A percentile compares a stretch with the other conserved stretches of the same genome.
These are phyloP conservation scores for Phytopythium sindhum DNA, from an alignment of 352 stramenopile species.

Conservation along the genomic window DNA sequence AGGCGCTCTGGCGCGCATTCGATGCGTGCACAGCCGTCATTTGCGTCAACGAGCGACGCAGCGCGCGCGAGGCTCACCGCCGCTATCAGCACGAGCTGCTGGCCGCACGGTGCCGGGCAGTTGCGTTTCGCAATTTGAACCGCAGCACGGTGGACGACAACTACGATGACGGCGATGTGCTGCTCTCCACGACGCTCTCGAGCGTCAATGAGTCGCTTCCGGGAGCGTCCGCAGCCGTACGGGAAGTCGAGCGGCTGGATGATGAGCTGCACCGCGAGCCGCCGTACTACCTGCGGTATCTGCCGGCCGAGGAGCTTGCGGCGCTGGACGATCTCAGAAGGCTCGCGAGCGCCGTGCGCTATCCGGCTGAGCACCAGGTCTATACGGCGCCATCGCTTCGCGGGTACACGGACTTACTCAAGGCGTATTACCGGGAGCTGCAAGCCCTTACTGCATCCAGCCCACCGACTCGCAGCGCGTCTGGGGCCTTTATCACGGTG, in stretches of 20 bases:
- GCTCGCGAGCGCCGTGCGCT: slow-evolving; percentile 51
- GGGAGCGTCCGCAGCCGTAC: slow-evolving; percentile 40
- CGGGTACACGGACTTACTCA: slow-evolving; percentile 60
- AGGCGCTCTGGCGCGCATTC: slow-evolving; percentile 73
- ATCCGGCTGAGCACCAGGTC: slow-evolving; percentile 48
- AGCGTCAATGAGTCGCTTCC: slow-evolving; percentile 58
- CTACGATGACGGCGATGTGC: slow-evolving; percentile 16
- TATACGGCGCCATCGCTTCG: slow-evolving; percentile 60
- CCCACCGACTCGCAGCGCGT: neutral
- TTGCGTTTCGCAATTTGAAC: slow-evolving; percentile 58
- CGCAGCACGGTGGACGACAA: slow-evolving; percentile 31
- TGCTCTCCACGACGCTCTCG: slow-evolving; percentile 16
- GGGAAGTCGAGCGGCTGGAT: slow-evolving; percentile 55
- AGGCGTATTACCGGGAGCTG: slow-evolving; percentile 63
- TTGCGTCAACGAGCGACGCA: slow-evolving; percentile 49
- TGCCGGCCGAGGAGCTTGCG: slow-evolving; percentile 60
- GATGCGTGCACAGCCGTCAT: slow-evolving; percentile 66
- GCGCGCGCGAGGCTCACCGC: slow-evolving; percentile 53
- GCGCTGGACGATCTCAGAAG: slow-evolving; percentile 55
- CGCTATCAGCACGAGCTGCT: slow-evolving; percentile 57
- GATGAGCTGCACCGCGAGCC: slow-evolving; percentile 56
- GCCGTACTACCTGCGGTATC: slow-evolving; percentile 71
- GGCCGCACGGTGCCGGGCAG: slow-evolving; percentile 40
- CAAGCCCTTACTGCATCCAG: slow-evolving; percentile 11
- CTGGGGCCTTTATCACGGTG: slow-evolving; percentile 22